Base-by-base conservation (phyloP, 768 basidiomycete species). In the Leucosporidium scottii region DNA sequence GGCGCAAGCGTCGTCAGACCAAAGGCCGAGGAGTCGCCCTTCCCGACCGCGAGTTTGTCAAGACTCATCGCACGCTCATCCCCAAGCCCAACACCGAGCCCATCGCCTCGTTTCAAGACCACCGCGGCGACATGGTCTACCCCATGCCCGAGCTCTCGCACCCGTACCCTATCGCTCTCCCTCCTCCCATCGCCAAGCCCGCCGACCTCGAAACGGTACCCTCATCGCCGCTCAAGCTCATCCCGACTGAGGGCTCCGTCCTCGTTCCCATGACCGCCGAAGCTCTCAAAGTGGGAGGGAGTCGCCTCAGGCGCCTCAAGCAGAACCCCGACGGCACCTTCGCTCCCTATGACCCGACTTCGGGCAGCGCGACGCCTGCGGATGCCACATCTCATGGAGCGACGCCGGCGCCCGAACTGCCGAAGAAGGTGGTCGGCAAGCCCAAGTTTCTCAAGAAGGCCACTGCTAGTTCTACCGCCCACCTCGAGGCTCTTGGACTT, bases 21-120 rank as follows among this genome's bases (percentile, higher is more conserved):
- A 87, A 89, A 74, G 91, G 89, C 2, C 85, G 96, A 47, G 75
- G 91, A 20, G 82, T 92, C 65, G 85, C 85, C 4, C 81, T 98
- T 30, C 93, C 96, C 0, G 96, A 99, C 76, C 86, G 94, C 54
- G 94, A 99, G 67, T 88, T 91, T 3, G 84, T 89, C 76, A 83
- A 91, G 78, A 98, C 96, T 9, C 89, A 88, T 79, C 87, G 96
- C 47, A 93, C 93, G 58, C 60, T 75, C 89, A 31, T 90, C 87
- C 82, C 91, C 87, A 6, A 89, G 87, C 75, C 68, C 3, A 39
- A 34, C 1, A 63, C 80, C 87, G 65, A 66, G 21, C 57, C 62
- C 53, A 59, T 67, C 51, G 48, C 87, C 88, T 74, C 64, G 18
- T 59, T 65, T 50, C 23, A 59, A 48, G 66, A 70, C 62, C 4